Evolutionary conservation across 805 yeast genomes (phyloP).

Genomic region (Pichia heedii): DNA sequence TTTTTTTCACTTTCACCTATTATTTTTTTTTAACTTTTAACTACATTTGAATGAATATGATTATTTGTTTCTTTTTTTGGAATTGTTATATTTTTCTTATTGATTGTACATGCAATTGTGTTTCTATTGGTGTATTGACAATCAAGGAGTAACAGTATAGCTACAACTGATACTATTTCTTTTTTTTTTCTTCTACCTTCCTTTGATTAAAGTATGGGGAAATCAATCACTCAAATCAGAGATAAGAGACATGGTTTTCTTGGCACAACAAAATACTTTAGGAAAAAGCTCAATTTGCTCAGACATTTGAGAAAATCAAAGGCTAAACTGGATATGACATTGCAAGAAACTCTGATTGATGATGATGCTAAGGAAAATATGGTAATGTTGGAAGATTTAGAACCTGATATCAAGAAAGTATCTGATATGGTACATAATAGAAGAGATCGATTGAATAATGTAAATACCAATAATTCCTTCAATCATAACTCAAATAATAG

Average conservation of each 20-base stretch:
- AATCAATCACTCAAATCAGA: background rate
- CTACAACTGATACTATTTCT: background rate
- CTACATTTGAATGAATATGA: no score
- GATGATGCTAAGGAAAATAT: constrained; percentile 4
- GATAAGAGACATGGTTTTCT: background rate
- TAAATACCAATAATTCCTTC: no score
- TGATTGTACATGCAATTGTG: no score
- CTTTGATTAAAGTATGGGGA: constrained; percentile 1
- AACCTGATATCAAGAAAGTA: background rate
- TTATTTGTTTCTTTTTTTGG: no score
- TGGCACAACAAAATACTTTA: background rate
- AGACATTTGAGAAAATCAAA: constrained; percentile 6
- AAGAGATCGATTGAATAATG: no score
- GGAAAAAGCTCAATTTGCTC: constrained; percentile 1
- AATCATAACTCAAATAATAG: no score
- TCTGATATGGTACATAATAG: no score
- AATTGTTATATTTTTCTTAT: no score
- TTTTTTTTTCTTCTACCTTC: background rate
- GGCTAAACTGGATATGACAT: background rate
- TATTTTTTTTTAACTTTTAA: no score
- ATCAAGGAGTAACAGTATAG: no score
- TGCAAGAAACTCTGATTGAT: constrained; percentile 3
- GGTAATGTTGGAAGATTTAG: background rate
- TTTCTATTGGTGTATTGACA: no score
- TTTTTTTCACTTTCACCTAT: no score